A percentile compares a stretch with the other conserved stretches of the same genome.
Conservation (phyloP, 2,329 filamentous ascomycete genomes). For the Ophiostoma quercus region DNA sequence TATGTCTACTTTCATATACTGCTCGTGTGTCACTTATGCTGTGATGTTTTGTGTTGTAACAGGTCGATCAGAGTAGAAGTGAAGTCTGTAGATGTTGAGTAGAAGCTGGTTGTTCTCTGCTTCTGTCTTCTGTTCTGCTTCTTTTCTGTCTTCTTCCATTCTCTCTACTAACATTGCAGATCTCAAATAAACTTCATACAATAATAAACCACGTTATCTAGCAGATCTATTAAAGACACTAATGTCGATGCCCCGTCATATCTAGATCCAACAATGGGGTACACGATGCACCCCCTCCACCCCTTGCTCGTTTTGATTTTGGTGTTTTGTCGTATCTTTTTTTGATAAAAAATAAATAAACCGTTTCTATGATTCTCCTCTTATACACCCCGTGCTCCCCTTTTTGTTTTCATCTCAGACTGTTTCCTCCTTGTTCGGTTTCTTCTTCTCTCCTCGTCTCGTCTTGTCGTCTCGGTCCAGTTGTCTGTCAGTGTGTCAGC, state of each 20-base stretch:
- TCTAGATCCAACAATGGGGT: conserved; percentile 2
- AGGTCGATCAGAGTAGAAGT: neutral
- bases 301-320: conserved; percentile 11
- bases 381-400: conserved; percentile 13
- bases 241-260: neutral
- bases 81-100: too few relatives aligned
- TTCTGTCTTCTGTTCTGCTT: too few relatives aligned
- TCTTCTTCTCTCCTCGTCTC: neutral
- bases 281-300: conserved; percentile 9
- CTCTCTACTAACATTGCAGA: too few relatives aligned
- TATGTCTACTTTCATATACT: neutral
- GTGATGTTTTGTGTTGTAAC: neutral
- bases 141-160: too few relatives aligned
- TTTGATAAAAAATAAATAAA: too few relatives aligned
- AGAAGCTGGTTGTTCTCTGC: too few relatives aligned
- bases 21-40: neutral
- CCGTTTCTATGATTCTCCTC: neutral
- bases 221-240: too few relatives aligned
- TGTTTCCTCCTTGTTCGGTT: neutral
- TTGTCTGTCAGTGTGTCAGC: neutral
- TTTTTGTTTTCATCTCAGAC: conserved; percentile 12
- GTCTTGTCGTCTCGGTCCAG: neutral
- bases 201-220: too few relatives aligned
- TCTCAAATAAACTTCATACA: too few relatives aligned
- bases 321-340: neutral